These are phyloP conservation scores for Solanum megistacrolobum DNA, from an alignment of 257 asterid species.

Conservation along the genomic window DNA sequence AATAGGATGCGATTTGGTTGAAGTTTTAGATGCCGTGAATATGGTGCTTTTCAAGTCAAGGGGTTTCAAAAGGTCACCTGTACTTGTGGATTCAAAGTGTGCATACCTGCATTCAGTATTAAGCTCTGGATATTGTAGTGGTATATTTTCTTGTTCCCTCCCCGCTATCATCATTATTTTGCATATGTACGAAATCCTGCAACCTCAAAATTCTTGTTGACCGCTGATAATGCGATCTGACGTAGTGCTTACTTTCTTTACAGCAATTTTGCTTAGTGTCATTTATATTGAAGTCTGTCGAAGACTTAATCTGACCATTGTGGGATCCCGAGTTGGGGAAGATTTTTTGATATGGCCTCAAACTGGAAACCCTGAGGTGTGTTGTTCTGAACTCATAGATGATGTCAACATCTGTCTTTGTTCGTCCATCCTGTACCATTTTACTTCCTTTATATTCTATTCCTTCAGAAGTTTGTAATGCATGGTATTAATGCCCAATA, in stretches of 20 bases:
- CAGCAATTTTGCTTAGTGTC: constrained; percentile 91
- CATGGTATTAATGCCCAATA: background rate
- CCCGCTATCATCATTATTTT: background rate
- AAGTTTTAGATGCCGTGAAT: constrained; percentile 86
- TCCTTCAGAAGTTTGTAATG: background rate
- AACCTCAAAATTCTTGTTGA: background rate
- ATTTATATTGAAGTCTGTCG: constrained; percentile 92
- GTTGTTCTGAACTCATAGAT: background rate
- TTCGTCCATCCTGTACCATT: background rate
- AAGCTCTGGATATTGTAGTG: constrained; percentile 65
- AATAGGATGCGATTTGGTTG: constrained; percentile 67
- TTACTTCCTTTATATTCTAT: background rate
- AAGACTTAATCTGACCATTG: constrained; percentile 78
- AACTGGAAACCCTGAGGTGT: constrained; percentile 89
- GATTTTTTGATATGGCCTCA: constrained; percentile 96
- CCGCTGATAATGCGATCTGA: constrained; percentile 1
- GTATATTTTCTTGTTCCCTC: constrained; percentile 26
- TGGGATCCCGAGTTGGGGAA: constrained; percentile 98
- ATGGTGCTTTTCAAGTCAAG: constrained; percentile 60
- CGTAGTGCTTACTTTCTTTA: constrained; percentile 2
- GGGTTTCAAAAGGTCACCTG: constrained; percentile 73
- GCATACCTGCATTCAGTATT: constrained; percentile 80
- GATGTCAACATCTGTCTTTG: background rate
- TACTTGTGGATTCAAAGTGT: constrained; percentile 64
- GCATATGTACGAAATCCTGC: background rate